Percentiles rank a stretch among this genome's conserved stretches.
Conservation (phyloP, 176 grass and related monocot genomes). For the Bolboschoenus planiculmis region DNA sequence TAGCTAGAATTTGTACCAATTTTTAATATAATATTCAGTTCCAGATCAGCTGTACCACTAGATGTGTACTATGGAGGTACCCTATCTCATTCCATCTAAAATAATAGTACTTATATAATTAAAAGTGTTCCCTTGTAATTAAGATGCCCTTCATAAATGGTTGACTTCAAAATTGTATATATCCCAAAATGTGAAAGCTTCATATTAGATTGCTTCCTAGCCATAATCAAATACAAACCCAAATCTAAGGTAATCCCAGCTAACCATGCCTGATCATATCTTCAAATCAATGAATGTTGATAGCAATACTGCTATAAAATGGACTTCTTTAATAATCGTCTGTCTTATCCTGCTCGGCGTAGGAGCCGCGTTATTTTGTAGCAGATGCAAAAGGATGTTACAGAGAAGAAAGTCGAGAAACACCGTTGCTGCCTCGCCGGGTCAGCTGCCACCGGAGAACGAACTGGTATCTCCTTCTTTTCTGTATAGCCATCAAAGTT, state of each 20-base stretch:
- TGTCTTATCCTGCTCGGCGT: background rate
- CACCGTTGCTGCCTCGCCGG: background rate
- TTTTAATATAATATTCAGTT: background rate
- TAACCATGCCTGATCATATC: background rate
- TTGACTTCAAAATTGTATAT: background rate
- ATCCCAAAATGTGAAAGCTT: background rate
- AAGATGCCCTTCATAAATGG: background rate
- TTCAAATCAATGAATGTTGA: background rate
- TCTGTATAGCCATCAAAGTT: background rate
- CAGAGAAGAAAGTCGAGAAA: background rate
- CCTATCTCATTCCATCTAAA: background rate
- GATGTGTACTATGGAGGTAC: background rate
- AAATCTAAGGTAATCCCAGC: background rate
- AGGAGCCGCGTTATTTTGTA: background rate
- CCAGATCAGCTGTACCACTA: background rate
- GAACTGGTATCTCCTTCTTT: background rate
- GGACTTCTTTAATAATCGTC: slow-evolving; percentile 2
- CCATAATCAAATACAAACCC: background rate
- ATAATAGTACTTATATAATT: background rate
- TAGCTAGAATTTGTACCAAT: too few relatives aligned
- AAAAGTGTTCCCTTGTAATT: background rate
- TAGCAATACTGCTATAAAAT: background rate
- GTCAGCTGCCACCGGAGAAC: background rate
- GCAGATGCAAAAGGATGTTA: background rate
- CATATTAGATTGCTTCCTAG: background rate